Conservation (phyloP, 2,329 filamentous ascomycete genomes). For the Colletotrichum navitas region DNA sequence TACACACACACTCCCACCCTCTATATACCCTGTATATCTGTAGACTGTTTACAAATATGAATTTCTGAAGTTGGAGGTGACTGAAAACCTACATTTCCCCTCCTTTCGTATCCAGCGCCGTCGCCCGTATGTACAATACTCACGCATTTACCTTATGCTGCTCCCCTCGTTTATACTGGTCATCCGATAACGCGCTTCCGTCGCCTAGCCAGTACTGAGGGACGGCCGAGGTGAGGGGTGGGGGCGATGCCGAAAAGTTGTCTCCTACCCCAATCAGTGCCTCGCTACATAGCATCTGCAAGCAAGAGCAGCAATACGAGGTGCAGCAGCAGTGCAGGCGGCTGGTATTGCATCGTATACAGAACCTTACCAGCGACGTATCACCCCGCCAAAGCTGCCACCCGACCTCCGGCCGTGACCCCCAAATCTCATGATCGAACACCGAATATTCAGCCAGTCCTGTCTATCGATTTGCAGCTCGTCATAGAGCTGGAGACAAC, state of each 20-base stretch:
- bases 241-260: constrained; percentile 7
- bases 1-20: too few species aligned
- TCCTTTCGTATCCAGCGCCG: constrained; percentile 5
- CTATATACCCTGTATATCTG: background rate
- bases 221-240: background rate
- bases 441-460: background rate
- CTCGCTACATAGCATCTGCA: constrained; percentile 14
- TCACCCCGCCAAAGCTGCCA: constrained; percentile 13
- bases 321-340: constrained; percentile 25
- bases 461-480: background rate
- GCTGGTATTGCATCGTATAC: constrained; percentile 31
- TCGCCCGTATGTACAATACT: background rate
- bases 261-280: constrained; percentile 26
- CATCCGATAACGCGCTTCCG: constrained; percentile 16
- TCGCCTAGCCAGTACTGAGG: too few species aligned
- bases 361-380: constrained; percentile 14
- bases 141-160: constrained; percentile 18
- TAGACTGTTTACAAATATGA: background rate
- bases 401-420: constrained; percentile 24
- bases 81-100: constrained; percentile 1
- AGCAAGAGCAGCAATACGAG: constrained; percentile 34
- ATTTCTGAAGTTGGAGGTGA: background rate
- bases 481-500: background rate
- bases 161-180: constrained; percentile 13
- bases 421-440: background rate